A percentile compares a stretch with the other conserved stretches of the same genome.
phyloP scores from a whole-genome alignment of 192 early-diverging fungal species.

The Thoreauomyces humboldtii region DNA sequence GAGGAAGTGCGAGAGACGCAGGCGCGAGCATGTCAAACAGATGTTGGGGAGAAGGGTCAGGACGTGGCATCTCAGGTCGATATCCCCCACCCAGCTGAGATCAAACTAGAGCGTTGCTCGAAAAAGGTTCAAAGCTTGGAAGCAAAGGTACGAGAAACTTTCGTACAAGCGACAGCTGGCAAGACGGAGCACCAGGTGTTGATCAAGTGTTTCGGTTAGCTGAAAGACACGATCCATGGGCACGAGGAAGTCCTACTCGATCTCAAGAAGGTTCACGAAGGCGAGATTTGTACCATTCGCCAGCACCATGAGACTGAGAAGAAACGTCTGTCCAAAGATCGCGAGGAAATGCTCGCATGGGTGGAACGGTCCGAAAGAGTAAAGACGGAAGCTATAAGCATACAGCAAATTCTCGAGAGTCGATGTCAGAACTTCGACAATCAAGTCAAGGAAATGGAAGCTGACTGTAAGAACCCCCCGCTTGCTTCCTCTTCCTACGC shows the following conservation, averaged over 20 bases:
- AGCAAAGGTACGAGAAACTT: conserved; percentile 14
- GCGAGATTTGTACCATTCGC: conserved; percentile 9
- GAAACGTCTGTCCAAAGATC: conserved; percentile 3
- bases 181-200: no score
- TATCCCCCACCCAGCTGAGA: conserved; percentile 3
- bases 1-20: no score
- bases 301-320: conserved; percentile 4
- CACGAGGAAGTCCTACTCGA: background rate
- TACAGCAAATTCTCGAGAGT: no score
- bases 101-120: background rate
- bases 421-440: no score
- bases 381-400: background rate
- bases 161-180: no score
- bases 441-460: no score
- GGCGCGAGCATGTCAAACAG: no score
- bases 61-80: background rate
- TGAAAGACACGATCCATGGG: conserved; percentile 1
- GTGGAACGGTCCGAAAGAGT: background rate
- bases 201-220: background rate
- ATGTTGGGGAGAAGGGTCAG: no score
- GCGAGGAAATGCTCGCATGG: conserved; percentile 10
- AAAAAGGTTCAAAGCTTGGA: background rate
- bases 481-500: no score
- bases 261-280: conserved; percentile 21
- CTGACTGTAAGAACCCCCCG: no score